Percentiles rank a stretch among this genome's conserved stretches.
These are phyloP conservation scores for Geopyxis carbonaria DNA, from an alignment of 495 filamentous ascomycete genomes.

Conservation along the genomic window DNA sequence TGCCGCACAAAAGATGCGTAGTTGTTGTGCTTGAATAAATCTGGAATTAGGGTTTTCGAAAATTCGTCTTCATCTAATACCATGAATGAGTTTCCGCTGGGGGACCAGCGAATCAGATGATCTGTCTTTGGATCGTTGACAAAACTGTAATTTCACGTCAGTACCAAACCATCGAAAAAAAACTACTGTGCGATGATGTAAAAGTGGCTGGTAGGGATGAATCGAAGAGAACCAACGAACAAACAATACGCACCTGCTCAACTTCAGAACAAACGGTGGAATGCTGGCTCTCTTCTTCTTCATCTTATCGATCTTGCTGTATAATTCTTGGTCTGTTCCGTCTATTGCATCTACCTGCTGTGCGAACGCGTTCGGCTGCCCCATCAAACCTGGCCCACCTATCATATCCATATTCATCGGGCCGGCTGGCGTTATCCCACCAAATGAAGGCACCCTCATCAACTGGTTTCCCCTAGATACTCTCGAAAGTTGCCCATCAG, in stretches of 20 bases:
- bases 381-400: slow-evolving; percentile 11
- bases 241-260: slow-evolving; percentile 85
- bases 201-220: slow-evolving; percentile 3
- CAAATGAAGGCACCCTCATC: slow-evolving; percentile 16
- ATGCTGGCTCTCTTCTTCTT: slow-evolving; percentile 35
- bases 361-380: slow-evolving; percentile 12
- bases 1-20: slow-evolving; percentile 98
- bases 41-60: slow-evolving; percentile 88
- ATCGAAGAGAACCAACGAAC: slow-evolving; percentile 7
- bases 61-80: slow-evolving; percentile 98
- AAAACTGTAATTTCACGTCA: slow-evolving; percentile 44
- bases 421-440: slow-evolving; percentile 8
- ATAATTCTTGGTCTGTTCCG: slow-evolving; percentile 18
- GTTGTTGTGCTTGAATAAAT: slow-evolving; percentile 98
- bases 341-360: slow-evolving; percentile 14
- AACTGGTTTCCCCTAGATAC: slow-evolving; percentile 18
- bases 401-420: slow-evolving; percentile 18
- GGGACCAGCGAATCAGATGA: slow-evolving; percentile 92
- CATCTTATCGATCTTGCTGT: slow-evolving; percentile 23
- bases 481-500: slow-evolving; percentile 9
- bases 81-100: slow-evolving; percentile 87
- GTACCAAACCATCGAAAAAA: slow-evolving; percentile 6
- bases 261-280: slow-evolving; percentile 93
- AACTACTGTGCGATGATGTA: not conserved
- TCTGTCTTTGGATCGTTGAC: slow-evolving; percentile 82